phyloP scores from a whole-genome alignment of 805 yeast genomes.

The Lipomyces yamadae region DNA sequence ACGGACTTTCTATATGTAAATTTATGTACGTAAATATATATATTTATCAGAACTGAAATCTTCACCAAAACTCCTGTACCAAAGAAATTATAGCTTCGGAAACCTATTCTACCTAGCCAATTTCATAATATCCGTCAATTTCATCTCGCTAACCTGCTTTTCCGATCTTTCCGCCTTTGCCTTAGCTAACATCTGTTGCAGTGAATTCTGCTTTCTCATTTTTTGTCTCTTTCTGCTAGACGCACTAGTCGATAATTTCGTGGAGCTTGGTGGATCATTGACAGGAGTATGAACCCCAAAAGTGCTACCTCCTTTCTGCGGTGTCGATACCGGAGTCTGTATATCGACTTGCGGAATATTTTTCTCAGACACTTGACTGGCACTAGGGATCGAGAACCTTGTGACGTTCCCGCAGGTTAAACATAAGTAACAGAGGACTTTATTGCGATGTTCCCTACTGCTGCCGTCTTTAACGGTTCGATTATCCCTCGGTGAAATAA shows the following conservation, averaged over 20 bases:
- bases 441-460: background rate
- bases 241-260: slow-evolving; percentile 16
- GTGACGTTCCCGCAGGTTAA: slow-evolving; percentile 25
- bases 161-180: slow-evolving; percentile 30
- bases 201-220: slow-evolving; percentile 32
- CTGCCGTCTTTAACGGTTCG: background rate
- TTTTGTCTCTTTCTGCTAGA: slow-evolving; percentile 33
- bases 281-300: background rate
- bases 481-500: background rate
- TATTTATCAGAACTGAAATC: background rate
- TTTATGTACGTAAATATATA: background rate
- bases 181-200: slow-evolving; percentile 33
- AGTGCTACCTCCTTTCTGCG: background rate
- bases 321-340: slow-evolving; percentile 6
- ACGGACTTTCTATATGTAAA: background rate
- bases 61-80: background rate
- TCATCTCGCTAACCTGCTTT: slow-evolving; percentile 13
- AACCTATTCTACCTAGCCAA: background rate
- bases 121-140: slow-evolving; percentile 32
- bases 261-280: slow-evolving; percentile 10
- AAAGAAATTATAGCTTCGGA: background rate
- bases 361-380: background rate
- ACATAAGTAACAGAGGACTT: slow-evolving; percentile 25
- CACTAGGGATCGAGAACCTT: slow-evolving; percentile 20
- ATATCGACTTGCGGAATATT: background rate